Conservation (phyloP, 192 early-diverging fungal genomes). For the Linnemannia exigua region DNA sequence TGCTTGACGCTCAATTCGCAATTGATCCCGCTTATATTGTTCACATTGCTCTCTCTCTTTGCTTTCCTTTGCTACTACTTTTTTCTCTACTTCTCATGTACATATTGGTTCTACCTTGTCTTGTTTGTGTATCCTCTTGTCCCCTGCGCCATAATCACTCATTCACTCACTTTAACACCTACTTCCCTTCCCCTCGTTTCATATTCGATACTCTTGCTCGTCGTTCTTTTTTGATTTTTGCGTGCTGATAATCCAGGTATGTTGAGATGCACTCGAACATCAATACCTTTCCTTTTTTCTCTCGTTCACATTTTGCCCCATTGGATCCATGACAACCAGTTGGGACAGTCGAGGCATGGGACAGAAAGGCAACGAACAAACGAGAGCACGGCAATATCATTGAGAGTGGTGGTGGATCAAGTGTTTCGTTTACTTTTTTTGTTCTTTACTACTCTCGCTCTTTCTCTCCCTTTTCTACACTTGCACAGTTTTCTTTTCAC, state of each 20-base stretch:
- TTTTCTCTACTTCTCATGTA: neutral
- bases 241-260: neutral
- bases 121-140: neutral
- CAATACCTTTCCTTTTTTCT: neutral
- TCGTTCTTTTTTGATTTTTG: neutral
- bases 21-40: too few species aligned
- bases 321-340: too few species aligned
- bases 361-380: too few species aligned
- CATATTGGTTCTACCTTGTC: neutral
- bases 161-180: neutral
- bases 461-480: too few species aligned
- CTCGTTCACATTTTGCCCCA: too few species aligned
- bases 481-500: too few species aligned
- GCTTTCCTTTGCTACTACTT: neutral
- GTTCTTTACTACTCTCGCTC: too few species aligned
- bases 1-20: neutral
- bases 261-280: slow-evolving; percentile 2
- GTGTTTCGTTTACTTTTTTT: too few species aligned
- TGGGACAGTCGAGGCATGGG: too few species aligned
- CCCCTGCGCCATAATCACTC: too few species aligned
- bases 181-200: neutral
- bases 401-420: too few species aligned
- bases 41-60: neutral
- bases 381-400: too few species aligned
- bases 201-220: neutral